Percentiles rank a stretch among this genome's conserved stretches.
These are phyloP conservation scores for Diaporthe ampelina DNA, from an alignment of 2,329 filamentous ascomycete genomes.

Conservation along the genomic window DNA sequence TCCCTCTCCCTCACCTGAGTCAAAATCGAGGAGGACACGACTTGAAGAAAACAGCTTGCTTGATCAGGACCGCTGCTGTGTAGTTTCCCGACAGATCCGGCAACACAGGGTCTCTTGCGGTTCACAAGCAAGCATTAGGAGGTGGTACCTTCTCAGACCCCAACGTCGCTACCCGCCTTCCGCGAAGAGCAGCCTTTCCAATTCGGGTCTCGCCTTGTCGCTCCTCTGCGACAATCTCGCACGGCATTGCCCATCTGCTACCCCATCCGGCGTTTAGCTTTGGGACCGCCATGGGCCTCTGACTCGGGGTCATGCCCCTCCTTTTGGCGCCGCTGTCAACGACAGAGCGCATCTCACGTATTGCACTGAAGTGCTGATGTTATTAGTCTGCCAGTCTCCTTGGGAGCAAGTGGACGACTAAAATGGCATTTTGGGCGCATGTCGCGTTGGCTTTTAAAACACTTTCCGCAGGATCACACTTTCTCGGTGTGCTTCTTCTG, in stretches of 20 bases:
- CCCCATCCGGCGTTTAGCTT: conserved; percentile 29
- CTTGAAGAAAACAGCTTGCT: conserved; percentile 15
- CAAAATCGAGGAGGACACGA: background rate
- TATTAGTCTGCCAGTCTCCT: background rate
- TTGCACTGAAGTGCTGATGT: background rate
- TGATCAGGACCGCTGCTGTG: background rate
- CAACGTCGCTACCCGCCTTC: conserved; percentile 28
- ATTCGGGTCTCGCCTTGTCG: conserved; percentile 23
- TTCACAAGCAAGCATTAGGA: conserved; percentile 17
- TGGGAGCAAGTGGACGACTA: conserved; percentile 7
- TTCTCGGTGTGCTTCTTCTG: conserved; percentile 28
- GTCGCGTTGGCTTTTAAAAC: conserved; percentile 19
- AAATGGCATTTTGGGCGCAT: conserved; percentile 27
- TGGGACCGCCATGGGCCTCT: conserved; percentile 29
- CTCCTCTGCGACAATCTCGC: conserved; percentile 27
- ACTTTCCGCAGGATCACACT: background rate
- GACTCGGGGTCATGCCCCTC: conserved; percentile 24
- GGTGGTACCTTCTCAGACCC: conserved; percentile 13
- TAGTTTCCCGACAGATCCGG: conserved; percentile 29
- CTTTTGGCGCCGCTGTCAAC: background rate
- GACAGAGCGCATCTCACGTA: background rate
- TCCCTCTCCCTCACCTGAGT: background rate
- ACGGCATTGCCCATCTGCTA: conserved; percentile 30
- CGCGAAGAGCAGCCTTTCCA: conserved; percentile 30
- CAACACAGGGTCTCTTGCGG: conserved; percentile 10